Evolutionary conservation across 208 protist species (phyloP), one percentile per base, ranked within the genome.

Genomic region (Phytomonas francai): DNA sequence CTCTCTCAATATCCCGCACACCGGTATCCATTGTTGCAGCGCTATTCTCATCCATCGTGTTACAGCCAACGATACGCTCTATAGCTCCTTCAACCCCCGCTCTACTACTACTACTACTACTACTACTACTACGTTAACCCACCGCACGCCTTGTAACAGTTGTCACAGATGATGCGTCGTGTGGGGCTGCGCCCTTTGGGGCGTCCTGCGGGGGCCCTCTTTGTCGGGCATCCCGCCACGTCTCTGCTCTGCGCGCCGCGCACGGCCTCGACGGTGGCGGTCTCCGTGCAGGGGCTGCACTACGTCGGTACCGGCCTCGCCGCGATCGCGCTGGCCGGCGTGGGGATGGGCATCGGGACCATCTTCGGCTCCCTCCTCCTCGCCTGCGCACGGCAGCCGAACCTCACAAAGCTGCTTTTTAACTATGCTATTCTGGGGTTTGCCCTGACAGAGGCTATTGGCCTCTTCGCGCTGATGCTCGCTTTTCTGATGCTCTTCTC

Each of bases 401-500:
- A 87, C 77, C 69, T 88, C 61, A 83, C 77, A 59, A 87, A 87
- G 78, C 85, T 85, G 84, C 74, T 93, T 32, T 90, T 92, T 76
- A 89, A 89, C 77, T 92, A 92, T 72, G 81, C 83, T 70, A 89
- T 92, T 84, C 82, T 88, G 9, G 84, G 84, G 33, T 90, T 93
- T 68, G 85, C 87, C 66, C 77, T 93, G 79, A 91, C 87, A 30
- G 87, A 91, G 83, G 87, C 87, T 56, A 91, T 93, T 70, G 87
- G 85, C 33, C 80, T 93, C 67, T 93, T 93, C 67, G 83, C 85
- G 19, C 83, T 91, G 65, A 89, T 93, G 85, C 78, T 91, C 62
- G 84, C 87, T 68, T 93, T 93, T 71, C 77, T 93, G 73, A 93
- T 92, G 87, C 81, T 92, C 79, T 92, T 92, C 87, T 89, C 87